Conservation (phyloP, 179 eudicot species). For the Nepenthes alata region DNA sequence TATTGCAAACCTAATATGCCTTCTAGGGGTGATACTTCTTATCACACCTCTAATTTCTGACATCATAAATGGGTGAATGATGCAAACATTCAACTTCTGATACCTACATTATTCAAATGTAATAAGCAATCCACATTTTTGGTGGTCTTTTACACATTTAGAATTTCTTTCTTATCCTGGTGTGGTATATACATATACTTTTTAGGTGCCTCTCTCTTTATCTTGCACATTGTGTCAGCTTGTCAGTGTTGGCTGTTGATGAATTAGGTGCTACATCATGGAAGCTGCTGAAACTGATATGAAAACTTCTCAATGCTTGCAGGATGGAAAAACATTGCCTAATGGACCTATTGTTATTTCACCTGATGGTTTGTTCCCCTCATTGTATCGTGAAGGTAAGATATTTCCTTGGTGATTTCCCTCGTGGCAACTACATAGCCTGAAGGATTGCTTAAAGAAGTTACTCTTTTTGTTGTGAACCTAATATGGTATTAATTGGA, state of each 20-base stretch:
- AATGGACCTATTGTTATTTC: conserved; percentile 96
- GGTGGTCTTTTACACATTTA: background rate
- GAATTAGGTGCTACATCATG: background rate
- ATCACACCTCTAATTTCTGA: background rate
- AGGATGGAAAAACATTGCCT: conserved; percentile 95
- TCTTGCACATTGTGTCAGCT: background rate
- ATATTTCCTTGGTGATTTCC: background rate
- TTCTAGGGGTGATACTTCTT: background rate
- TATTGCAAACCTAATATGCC: background rate
- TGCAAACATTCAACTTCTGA: too few relatives aligned
- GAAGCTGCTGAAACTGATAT: background rate
- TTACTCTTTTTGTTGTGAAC: background rate
- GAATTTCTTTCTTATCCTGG: background rate
- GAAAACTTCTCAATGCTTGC: conserved; percentile 13
- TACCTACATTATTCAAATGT: background rate
- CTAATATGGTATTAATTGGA: too few relatives aligned
- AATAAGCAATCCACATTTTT: background rate
- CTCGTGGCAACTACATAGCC: background rate
- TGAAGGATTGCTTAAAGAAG: background rate
- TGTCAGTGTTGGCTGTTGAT: background rate
- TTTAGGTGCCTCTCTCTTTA: background rate
- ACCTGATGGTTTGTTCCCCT: conserved; percentile 95
- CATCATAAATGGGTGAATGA: background rate
- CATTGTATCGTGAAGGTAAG: conserved; percentile 85
- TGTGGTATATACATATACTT: background rate